Evolutionary conservation across 176 grass and related monocot genomes (phyloP).

Genomic region (Oryza rufipogon): DNA sequence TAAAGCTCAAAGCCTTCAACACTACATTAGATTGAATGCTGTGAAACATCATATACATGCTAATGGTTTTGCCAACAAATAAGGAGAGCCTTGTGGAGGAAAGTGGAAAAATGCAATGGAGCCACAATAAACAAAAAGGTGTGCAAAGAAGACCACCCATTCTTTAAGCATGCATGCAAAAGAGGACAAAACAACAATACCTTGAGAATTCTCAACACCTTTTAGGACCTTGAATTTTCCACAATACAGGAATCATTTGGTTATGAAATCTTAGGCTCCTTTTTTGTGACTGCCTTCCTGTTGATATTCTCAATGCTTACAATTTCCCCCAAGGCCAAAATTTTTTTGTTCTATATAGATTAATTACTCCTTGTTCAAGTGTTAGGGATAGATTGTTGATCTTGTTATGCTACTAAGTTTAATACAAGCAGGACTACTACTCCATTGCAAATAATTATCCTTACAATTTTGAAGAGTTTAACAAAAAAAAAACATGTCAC

Average conservation of each 20-base stretch:
- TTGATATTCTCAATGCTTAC: too few relatives aligned
- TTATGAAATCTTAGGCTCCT: not conserved
- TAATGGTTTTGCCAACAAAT: not conserved
- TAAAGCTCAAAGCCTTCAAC: not conserved
- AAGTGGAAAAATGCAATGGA: not conserved
- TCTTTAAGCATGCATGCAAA: not conserved
- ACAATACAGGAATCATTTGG: not conserved
- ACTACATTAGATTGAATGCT: not conserved
- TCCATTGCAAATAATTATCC: too few relatives aligned
- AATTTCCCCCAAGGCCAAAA: too few relatives aligned
- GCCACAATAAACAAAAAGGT: not conserved
- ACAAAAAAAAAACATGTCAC: too few relatives aligned
- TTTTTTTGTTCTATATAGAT: too few relatives aligned
- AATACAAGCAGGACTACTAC: too few relatives aligned
- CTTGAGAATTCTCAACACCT: not conserved
- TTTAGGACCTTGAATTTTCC: not conserved
- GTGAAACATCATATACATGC: not conserved
- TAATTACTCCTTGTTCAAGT: too few relatives aligned
- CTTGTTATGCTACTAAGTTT: too few relatives aligned
- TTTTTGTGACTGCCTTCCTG: not conserved
- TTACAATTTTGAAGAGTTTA: too few relatives aligned
- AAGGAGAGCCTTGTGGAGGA: not conserved
- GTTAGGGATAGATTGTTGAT: too few relatives aligned
- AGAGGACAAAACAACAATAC: not conserved
- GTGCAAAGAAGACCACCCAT: not conserved